Evolutionary conservation across 495 filamentous ascomycete genomes (phyloP).

Genomic region (Geoglossum glabrum): DNA sequence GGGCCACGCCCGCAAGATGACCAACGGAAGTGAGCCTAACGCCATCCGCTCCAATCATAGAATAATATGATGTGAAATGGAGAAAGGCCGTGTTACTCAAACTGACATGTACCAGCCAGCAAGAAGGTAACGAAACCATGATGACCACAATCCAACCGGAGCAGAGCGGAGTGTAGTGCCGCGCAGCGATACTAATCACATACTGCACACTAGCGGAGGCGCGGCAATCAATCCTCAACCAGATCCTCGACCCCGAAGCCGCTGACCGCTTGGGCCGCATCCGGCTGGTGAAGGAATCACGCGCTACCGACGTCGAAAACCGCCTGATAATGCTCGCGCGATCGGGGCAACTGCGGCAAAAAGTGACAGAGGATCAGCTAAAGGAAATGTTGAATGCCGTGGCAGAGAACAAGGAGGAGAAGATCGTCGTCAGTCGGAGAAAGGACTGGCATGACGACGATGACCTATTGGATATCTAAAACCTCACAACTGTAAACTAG

Average conservation of each 20-base stretch:
- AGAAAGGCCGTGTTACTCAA: background rate
- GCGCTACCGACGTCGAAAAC: conserved; percentile 81
- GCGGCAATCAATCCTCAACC: conserved; percentile 58
- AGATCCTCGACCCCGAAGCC: conserved; percentile 87
- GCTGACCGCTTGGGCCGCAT: conserved; percentile 87
- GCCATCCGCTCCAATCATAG: background rate
- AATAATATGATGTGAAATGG: background rate
- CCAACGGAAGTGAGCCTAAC: conserved; percentile 36
- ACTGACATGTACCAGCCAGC: conserved; percentile 27
- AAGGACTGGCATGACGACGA: conserved; percentile 81
- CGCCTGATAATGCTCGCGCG: conserved; percentile 80
- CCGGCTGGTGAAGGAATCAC: conserved; percentile 81
- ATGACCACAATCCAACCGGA: conserved; percentile 3
- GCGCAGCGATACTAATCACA: background rate
- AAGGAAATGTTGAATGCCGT: conserved; percentile 76
- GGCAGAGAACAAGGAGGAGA: conserved; percentile 49
- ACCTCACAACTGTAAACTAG: conserved; percentile 4
- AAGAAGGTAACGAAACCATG: conserved; percentile 32
- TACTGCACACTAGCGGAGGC: conserved; percentile 30
- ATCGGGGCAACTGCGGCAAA: conserved; percentile 61
- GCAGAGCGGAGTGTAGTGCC: background rate
- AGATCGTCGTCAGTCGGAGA: conserved; percentile 65
- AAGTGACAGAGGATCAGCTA: conserved; percentile 82
- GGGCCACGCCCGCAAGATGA: conserved; percentile 37
- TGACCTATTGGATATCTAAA: conserved; percentile 45